phyloP scores from a whole-genome alignment of 1,284 basidiomycete species.

The Leccinum brunneo-olivaceum region DNA sequence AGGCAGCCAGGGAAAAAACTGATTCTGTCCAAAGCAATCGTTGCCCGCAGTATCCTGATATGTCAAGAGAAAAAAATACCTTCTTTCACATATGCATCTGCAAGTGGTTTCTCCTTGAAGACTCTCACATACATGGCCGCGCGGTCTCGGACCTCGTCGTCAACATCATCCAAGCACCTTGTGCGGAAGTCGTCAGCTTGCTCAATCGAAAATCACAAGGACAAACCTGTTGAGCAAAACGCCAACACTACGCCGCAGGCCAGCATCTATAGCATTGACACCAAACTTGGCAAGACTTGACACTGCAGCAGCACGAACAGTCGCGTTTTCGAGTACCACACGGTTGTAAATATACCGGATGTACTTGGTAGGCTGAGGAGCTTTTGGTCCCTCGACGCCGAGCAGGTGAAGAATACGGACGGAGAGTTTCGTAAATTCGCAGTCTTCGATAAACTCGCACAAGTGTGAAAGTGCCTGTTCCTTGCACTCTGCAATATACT shows the following conservation, averaged over 20 bases:
- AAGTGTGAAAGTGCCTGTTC: slow-evolving; percentile 95
- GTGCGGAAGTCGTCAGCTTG: slow-evolving; percentile 9
- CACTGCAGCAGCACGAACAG: slow-evolving; percentile 95
- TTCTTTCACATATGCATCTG: slow-evolving; percentile 86
- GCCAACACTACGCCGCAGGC: slow-evolving; percentile 79
- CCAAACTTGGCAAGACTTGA: slow-evolving; percentile 96
- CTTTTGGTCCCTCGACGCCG: slow-evolving; percentile 93
- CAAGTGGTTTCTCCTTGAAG: slow-evolving; percentile 75
- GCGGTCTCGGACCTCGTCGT: slow-evolving; percentile 98
- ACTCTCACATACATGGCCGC: slow-evolving; percentile 91
- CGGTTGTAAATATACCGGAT: slow-evolving; percentile 99
- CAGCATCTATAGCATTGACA: slow-evolving; percentile 74
- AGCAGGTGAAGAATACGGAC: slow-evolving; percentile 95
- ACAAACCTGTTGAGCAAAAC: slow-evolving; percentile 77
- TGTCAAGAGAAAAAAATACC: slow-evolving; percentile 43
- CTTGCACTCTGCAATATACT: slow-evolving; percentile 92
- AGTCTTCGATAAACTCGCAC: slow-evolving; percentile 99
- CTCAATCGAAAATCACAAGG: slow-evolving; percentile 3
- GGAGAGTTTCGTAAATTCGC: slow-evolving; percentile 98
- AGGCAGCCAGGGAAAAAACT: slow-evolving; percentile 79
- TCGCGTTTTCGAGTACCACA: slow-evolving; percentile 97
- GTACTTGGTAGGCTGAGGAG: slow-evolving; percentile 93
- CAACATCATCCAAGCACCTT: slow-evolving; percentile 96
- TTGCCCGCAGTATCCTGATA: not conserved
- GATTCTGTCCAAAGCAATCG: slow-evolving; percentile 55